Base-by-base conservation (phyloP, 139 green algal genomes). In the Auxenochlorella pyrenoidosa region DNA sequence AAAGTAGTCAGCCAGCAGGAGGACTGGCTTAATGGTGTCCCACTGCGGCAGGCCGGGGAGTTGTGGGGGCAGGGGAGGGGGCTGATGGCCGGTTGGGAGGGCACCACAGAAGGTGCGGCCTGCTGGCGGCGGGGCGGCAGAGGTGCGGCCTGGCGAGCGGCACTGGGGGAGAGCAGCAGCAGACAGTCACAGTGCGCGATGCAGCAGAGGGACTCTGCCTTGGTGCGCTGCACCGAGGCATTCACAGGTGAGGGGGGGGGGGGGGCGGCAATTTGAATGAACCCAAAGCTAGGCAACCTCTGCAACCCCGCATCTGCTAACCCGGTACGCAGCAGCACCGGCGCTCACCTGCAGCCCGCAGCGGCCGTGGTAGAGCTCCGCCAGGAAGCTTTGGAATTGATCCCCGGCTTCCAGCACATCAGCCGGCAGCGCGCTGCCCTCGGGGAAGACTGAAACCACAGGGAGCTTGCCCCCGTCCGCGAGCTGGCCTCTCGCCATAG, bases 1-100 rank as follows among this genome's bases (percentile, higher is more conserved):
- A 76, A 85, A 85, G 63, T 85, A 85, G 16, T 85, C 63, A 2
- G 80, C 80, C 8, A 85, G 63, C 30, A 38, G 40, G 0, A 85
- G 63, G 63, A 85, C 80, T 18, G 38, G 26, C 26, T 15, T 19
- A 12, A 85, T 44, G 34, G 40, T 85, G 21, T 75, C 40, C 80
- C 80, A 85, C 80, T 85, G 80, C 59, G 59, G 12, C 26, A 43
- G 36, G 38, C 6, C 2, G 47, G 72, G 40, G 28, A 10, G 75
- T 36, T 51, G 2, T 16, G 43, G 22, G 38, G 73, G 5, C 0
- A 36, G 38, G 10, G 21, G 72, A 21, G 16, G 40, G 21, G 26
- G 6, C 5, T 24, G 72, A 21, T n/a, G n/a, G n/a, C n/a, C n/a
- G n/a, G n/a, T n/a, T 54, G 47, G 47, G 47, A 54, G 47, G 6